phyloP scores from a whole-genome alignment of 2,329 filamentous ascomycete species.

The Xylaria sp. region DNA sequence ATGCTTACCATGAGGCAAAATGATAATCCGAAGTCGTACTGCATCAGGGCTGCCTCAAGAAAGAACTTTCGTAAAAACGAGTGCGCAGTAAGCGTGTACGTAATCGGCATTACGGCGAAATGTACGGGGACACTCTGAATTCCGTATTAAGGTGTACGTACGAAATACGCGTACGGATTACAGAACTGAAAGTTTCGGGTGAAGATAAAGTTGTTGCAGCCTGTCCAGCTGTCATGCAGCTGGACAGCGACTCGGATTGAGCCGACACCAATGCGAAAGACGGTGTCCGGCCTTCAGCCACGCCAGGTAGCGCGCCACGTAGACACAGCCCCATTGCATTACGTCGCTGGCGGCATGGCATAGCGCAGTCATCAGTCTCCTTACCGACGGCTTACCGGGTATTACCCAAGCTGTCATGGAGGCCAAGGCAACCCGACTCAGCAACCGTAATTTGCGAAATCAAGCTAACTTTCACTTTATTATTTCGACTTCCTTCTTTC shows the following conservation, averaged over 20 bases:
- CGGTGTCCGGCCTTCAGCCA: slow-evolving; percentile 11
- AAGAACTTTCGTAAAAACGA: too few relatives aligned
- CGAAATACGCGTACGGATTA: too few relatives aligned
- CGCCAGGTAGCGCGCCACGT: slow-evolving; percentile 16
- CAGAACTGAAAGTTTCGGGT: too few relatives aligned
- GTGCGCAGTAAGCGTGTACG: too few relatives aligned
- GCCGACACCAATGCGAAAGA: slow-evolving; percentile 1
- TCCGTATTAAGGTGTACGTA: too few relatives aligned
- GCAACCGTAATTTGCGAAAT: slow-evolving; percentile 11
- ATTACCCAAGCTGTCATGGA: slow-evolving; percentile 5
- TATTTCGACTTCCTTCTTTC: not conserved
- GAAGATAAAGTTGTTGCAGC: not conserved
- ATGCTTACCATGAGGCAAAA: too few relatives aligned
- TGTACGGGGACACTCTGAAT: too few relatives aligned
- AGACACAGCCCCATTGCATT: slow-evolving; percentile 29
- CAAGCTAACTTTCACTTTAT: slow-evolving; percentile 12
- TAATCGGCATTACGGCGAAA: too few relatives aligned
- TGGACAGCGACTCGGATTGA: slow-evolving; percentile 12
- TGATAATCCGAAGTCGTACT: too few relatives aligned
- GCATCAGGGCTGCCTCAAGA: too few relatives aligned
- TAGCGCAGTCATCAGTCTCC: not conserved
- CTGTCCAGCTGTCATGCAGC: not conserved
- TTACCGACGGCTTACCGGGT: slow-evolving; percentile 11
- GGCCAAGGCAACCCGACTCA: slow-evolving; percentile 8
- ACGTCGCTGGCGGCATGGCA: slow-evolving; percentile 28